Evolutionary conservation across 2,329 filamentous ascomycete genomes (phyloP), one percentile per base, ranked within the genome.

Genomic region (Botryosphaeria agaves): DNA sequence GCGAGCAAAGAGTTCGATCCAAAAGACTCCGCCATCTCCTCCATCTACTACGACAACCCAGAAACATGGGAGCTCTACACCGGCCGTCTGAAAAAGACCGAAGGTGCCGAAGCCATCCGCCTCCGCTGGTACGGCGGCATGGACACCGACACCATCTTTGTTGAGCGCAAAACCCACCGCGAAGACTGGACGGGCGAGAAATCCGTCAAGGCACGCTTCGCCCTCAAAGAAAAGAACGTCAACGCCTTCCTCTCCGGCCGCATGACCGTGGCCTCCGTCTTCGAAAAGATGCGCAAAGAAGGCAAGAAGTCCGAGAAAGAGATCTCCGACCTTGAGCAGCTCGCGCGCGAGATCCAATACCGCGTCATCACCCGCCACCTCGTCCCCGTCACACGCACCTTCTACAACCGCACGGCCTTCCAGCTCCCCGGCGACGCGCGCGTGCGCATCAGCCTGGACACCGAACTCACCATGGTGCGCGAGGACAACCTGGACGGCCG

Each of bases 101-200:
- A 98, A 53, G 89, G 89, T 29, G 89, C 89, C 2, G 89, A 98
- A 57, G 89, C 89, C 5, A 92, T 95, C 42, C 83, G 89, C 48
- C 65, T 98, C 36, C 72, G 89, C 41, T 98, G 89, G 89, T 98
- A 98, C 48, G 89, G 89, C 36, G 84, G 82, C 25, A 94, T 98
- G 87, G 74, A 89, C 44, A 83, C 65, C 31, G 85, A 95, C 48
- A 89, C 82, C 32, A 91, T 95, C 34, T 98, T 95, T 47, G 78
- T 98, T 15, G 89, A 98, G 62, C 73, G 89, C 38, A 98, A 98
- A 59, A 98, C 89, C 1, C 89, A 98, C 60, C 77, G 89, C 23
- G 89, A 98, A 55, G 89, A 98, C 53, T 98, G 89, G 89, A 98
- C 89, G 0, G 89, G 89, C 34, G 89, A 98, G 53, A 93, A 95